Percentiles rank a stretch among this genome's conserved stretches.
phyloP scores from a whole-genome alignment of 371 early-diverging fungal species.

The Apophysomyces sp. region DNA sequence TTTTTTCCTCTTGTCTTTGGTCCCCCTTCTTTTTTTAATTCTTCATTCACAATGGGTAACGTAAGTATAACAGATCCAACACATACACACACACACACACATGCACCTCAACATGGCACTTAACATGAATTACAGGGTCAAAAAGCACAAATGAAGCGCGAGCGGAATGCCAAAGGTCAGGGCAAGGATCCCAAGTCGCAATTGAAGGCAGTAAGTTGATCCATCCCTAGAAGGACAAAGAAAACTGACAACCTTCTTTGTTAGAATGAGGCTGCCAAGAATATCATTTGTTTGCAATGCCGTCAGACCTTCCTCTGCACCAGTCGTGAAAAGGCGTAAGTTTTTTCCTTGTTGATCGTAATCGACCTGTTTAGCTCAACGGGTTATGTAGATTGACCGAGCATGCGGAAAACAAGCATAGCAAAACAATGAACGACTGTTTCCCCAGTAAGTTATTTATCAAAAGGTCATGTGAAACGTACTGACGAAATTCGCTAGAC shows the following conservation, averaged over 20 bases:
- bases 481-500: neutral
- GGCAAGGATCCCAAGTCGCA: conserved; percentile 64
- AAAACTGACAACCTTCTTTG: conserved; percentile 1
- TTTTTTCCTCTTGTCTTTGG: neutral
- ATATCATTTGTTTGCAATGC: conserved; percentile 76
- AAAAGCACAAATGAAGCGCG: conserved; percentile 77
- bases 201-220: conserved; percentile 69
- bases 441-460: conserved; percentile 64
- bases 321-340: conserved; percentile 70
- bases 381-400: conserved; percentile 52
- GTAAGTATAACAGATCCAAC: neutral
- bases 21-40: neutral
- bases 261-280: conserved; percentile 82
- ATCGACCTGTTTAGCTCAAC: too few species aligned
- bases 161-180: conserved; percentile 67
- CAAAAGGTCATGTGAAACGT: too few species aligned
- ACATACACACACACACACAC: neutral
- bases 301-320: conserved; percentile 85
- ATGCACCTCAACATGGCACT: neutral
- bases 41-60: conserved; percentile 1
- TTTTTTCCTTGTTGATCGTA: neutral
- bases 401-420: conserved; percentile 82
- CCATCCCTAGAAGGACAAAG: neutral
- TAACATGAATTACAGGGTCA: conserved; percentile 62
- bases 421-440: conserved; percentile 76